These are phyloP conservation scores for Cryomyces minteri DNA, from an alignment of 495 filamentous ascomycete genomes.

Conservation along the genomic window DNA sequence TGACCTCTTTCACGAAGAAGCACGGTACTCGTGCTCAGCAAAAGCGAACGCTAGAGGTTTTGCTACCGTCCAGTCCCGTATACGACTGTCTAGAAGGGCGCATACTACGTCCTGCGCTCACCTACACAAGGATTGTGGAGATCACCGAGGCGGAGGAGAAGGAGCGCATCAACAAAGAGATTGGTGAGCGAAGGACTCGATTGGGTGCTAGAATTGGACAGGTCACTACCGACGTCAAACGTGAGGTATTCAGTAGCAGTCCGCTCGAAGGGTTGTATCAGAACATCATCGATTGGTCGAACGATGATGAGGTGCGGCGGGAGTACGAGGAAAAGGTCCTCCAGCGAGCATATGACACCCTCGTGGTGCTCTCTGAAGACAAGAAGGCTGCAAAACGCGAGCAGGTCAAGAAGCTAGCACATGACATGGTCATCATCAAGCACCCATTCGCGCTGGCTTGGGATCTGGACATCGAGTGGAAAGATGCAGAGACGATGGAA, in stretches of 20 bases:
- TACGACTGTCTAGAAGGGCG: conserved; percentile 76
- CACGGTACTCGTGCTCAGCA: conserved; percentile 55
- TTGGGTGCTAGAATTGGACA: conserved; percentile 69
- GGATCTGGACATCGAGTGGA: conserved; percentile 80
- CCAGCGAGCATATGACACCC: conserved; percentile 56
- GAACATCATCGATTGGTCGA: conserved; percentile 73
- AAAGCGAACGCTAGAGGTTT: conserved; percentile 49
- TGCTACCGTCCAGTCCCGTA: conserved; percentile 58
- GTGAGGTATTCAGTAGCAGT: conserved; percentile 58
- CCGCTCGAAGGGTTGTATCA: conserved; percentile 57
- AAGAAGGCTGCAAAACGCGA: conserved; percentile 49
- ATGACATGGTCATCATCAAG: conserved; percentile 89
- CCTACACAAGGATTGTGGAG: conserved; percentile 70
- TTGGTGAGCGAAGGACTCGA: conserved; percentile 73
- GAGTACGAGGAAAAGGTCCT: conserved; percentile 81
- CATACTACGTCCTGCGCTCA: conserved; percentile 59
- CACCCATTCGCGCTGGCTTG: conserved; percentile 83
- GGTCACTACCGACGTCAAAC: conserved; percentile 70
- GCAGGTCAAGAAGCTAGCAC: conserved; percentile 53
- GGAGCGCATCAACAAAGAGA: conserved; percentile 76
- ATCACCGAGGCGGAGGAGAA: conserved; percentile 76
- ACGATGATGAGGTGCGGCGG: conserved; percentile 68
- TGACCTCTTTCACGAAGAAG: conserved; percentile 45
- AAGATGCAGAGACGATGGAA: conserved; percentile 49
- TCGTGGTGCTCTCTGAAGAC: conserved; percentile 43